Evolutionary conservation across 2,329 filamentous ascomycete genomes (phyloP), one percentile per base, ranked within the genome.

Genomic region (Fusarium tricinctum): DNA sequence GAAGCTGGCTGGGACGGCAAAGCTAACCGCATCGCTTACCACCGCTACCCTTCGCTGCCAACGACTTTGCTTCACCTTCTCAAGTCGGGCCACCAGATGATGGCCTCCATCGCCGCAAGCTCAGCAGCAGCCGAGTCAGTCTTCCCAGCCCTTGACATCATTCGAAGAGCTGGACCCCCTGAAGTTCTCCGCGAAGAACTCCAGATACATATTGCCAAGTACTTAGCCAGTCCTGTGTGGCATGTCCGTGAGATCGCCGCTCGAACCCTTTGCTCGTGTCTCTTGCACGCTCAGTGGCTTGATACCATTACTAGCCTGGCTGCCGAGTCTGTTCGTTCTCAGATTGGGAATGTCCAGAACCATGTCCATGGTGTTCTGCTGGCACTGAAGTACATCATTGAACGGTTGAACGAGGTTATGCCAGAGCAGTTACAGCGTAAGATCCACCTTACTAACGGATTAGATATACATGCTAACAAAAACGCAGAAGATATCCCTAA

Each of bases 191-290:
- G 85, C 3, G 79, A 82, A 2, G 82, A 86, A 46, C 85, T 94
- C 7, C 84, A 87, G 69, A 72, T 78, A 5, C 83, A 86, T 46
- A 88, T 95, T 9, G 78, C 85, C 8, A 83, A 82, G 42, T 89
- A 94, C 55, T 82, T 93, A 5, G 85, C 83, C 13, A 93, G 90
- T 65, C 85, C 85, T 1, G 86, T 93, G 19, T 96, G 93, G 93
- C 91, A 94, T 74, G 88, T 96, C 8, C 85, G 93, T 49, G 92
- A 95, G 72, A 93, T 94, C 76, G 91, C 92, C 1, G 92, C 92
- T 0, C 85, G 91, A 17, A 92, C 92, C 1, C 81, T 92, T 14
- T 89, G 88, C 73, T 89, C 88, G 0, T 88, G 91, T 63, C 78
- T 90, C 22, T 76, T 89, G 3, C 81, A 83, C 19, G 77, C 82